A percentile compares a stretch with the other conserved stretches of the same genome.
phyloP scores from a whole-genome alignment of 2,329 filamentous ascomycete species.

The Cadophora malorum region DNA sequence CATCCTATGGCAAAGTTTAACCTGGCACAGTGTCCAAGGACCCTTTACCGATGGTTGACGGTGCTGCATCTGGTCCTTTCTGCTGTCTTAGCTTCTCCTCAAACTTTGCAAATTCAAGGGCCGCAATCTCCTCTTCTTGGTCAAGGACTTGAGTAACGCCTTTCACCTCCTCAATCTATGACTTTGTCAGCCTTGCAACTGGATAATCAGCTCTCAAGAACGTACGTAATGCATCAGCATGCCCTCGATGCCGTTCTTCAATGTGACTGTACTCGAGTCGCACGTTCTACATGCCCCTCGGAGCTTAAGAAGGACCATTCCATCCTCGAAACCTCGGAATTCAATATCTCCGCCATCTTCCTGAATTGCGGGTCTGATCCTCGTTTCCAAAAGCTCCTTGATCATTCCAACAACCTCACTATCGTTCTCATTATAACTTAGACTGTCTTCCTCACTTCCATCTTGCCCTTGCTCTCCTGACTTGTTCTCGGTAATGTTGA shows the following conservation, averaged over 20 bases:
- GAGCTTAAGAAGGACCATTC: slow-evolving; percentile 84
- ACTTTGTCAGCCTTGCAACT: slow-evolving; percentile 28
- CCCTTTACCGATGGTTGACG: slow-evolving; percentile 39
- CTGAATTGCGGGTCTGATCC: slow-evolving; percentile 94
- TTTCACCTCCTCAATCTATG: slow-evolving; percentile 91
- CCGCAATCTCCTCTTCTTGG: slow-evolving; percentile 86
- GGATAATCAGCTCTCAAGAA: slow-evolving; percentile 38
- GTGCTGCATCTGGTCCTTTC: slow-evolving; percentile 46
- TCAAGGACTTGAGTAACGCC: slow-evolving; percentile 91
- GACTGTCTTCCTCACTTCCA: slow-evolving; percentile 65
- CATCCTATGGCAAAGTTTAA: slow-evolving; percentile 23
- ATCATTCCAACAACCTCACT: slow-evolving; percentile 97
- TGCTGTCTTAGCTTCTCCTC: slow-evolving; percentile 79
- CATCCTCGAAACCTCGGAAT: slow-evolving; percentile 86
- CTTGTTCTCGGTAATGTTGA: slow-evolving; percentile 71
- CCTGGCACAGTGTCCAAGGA: slow-evolving; percentile 38
- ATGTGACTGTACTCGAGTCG: slow-evolving; percentile 93
- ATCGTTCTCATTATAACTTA: slow-evolving; percentile 88
- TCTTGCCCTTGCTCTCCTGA: slow-evolving; percentile 57
- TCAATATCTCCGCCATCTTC: slow-evolving; percentile 98
- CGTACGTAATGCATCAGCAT: slow-evolving; percentile 97
- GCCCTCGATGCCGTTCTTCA: slow-evolving; percentile 97
- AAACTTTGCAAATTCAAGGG: slow-evolving; percentile 91
- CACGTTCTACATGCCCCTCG: slow-evolving; percentile 94
- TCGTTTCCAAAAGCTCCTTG: slow-evolving; percentile 93